These are phyloP conservation scores for Obelidium mucronatum DNA, from an alignment of 192 early-diverging fungal species.

Conservation along the genomic window DNA sequence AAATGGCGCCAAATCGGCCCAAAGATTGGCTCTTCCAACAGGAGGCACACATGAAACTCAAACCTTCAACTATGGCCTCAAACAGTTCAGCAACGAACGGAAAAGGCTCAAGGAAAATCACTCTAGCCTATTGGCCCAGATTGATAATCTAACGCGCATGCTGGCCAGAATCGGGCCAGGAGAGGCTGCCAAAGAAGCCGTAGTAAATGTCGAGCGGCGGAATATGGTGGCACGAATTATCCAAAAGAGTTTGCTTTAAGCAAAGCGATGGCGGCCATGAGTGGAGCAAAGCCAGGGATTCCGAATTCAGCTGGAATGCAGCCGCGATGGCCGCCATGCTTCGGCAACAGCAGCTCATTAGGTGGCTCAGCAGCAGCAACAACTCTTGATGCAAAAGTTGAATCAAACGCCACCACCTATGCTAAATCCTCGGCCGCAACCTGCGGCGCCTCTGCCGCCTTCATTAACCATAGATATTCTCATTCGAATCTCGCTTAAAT, in stretches of 20 bases:
- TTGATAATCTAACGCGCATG: background rate
- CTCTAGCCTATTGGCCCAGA: background rate
- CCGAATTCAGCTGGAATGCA: background rate
- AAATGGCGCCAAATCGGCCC: no score
- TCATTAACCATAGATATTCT: constrained; percentile 16
- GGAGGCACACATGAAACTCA: no score
- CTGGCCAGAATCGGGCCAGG: background rate
- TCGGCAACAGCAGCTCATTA: constrained; percentile 3
- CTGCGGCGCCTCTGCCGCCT: background rate
- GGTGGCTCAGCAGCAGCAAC: background rate
- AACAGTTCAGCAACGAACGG: background rate
- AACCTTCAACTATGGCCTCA: no score
- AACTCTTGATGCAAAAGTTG: background rate
- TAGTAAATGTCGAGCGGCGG: background rate
- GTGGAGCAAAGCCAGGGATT: background rate
- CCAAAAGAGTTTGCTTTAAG: background rate
- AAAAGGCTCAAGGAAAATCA: background rate
- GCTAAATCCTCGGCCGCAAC: background rate
- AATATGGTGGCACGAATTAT: background rate
- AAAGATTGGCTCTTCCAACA: no score
- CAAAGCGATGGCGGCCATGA: background rate
- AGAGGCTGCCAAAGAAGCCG: background rate
- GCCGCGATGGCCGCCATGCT: background rate
- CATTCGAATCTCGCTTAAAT: background rate
- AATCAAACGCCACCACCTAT: background rate